These are phyloP conservation scores for Xanthoconium separans DNA, from an alignment of 1,284 basidiomycete species.

Conservation along the genomic window DNA sequence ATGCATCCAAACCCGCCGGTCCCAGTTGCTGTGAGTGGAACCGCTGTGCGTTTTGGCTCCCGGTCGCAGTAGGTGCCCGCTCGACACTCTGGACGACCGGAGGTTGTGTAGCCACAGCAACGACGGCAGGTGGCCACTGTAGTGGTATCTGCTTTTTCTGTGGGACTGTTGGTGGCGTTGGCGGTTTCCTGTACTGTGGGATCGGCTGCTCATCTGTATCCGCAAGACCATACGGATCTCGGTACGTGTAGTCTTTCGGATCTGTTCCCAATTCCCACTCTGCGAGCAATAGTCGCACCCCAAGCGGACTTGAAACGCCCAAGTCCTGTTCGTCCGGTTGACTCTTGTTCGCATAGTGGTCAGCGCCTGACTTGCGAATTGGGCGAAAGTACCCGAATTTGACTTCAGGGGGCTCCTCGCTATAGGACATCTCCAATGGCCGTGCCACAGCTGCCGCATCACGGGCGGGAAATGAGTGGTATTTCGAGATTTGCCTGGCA, in stretches of 20 bases:
- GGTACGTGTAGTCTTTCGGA: constrained; percentile 49
- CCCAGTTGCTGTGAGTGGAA: constrained; percentile 16
- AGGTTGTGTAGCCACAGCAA: constrained; percentile 27
- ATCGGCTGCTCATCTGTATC: constrained; percentile 24
- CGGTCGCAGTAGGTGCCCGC: not conserved
- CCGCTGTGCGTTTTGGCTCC: constrained; percentile 8
- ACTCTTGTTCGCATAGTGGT: constrained; percentile 30
- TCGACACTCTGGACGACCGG: constrained; percentile 16
- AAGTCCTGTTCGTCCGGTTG: constrained; percentile 19
- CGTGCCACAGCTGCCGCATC: constrained; percentile 38
- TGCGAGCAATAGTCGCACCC: constrained; percentile 59
- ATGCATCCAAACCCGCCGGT: constrained; percentile 11
- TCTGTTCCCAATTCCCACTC: constrained; percentile 64
- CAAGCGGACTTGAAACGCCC: constrained; percentile 39
- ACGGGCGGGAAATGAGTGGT: constrained; percentile 19
- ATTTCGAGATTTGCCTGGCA: constrained; percentile 38
- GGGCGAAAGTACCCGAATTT: constrained; percentile 64
- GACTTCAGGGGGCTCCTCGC: constrained; percentile 51
- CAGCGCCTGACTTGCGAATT: constrained; percentile 27
- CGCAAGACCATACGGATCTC: constrained; percentile 51
- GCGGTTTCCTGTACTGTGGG: constrained; percentile 16
- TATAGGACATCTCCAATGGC: constrained; percentile 52
- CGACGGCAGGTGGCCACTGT: constrained; percentile 37
- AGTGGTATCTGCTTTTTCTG: constrained; percentile 22
- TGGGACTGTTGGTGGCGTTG: not conserved